These are phyloP conservation scores for Jackrogersella multiformis DNA, from an alignment of 495 filamentous ascomycete genomes.

Conservation along the genomic window DNA sequence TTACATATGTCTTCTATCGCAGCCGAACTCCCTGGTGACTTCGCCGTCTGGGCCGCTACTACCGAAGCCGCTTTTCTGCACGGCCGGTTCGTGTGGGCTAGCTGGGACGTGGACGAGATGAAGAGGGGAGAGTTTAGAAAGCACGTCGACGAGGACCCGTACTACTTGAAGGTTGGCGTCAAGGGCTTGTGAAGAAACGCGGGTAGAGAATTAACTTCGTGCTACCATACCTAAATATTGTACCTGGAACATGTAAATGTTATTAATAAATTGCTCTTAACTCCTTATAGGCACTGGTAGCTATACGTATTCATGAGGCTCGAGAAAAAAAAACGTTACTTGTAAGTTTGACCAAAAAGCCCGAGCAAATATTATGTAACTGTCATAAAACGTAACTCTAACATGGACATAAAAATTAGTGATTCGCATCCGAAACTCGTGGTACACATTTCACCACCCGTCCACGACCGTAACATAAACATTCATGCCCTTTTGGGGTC, in stretches of 20 bases:
- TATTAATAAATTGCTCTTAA: neutral
- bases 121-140: slow-evolving; percentile 46
- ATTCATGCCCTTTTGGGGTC: slow-evolving; percentile 71
- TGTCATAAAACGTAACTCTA: neutral
- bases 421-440: slow-evolving; percentile 50
- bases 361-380: neutral
- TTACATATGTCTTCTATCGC: neutral
- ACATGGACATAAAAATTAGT: slow-evolving; percentile 39
- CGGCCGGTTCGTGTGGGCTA: slow-evolving; percentile 58
- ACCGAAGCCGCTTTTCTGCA: slow-evolving; percentile 62
- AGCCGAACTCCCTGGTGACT: slow-evolving; percentile 57
- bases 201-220: neutral
- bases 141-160: slow-evolving; percentile 45
- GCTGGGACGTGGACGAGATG: slow-evolving; percentile 66
- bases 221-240: no score
- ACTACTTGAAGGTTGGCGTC: slow-evolving; percentile 43
- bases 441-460: slow-evolving; percentile 63
- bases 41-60: slow-evolving; percentile 60
- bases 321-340: neutral
- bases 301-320: no score
- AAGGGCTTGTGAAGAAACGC: slow-evolving; percentile 33
- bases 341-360: neutral
- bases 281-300: neutral
- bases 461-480: slow-evolving; percentile 67
- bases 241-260: neutral